Base-by-base conservation (phyloP, 331 rosid genomes). In the Saraca asoca region DNA sequence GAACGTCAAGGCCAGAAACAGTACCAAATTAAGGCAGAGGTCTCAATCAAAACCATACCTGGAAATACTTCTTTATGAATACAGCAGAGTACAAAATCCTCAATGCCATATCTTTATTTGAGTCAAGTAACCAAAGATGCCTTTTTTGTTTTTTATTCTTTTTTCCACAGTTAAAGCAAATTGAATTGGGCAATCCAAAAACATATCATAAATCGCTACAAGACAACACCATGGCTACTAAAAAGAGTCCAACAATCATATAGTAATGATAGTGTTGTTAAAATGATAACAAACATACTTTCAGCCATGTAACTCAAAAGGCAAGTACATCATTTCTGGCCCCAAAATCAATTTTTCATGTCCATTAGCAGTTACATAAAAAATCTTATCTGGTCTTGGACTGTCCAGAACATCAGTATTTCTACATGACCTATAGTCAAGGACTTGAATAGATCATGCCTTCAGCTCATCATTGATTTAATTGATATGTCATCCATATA, bases 51-150 rank as follows among this genome's bases (percentile, higher is more conserved):
- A 70, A 61, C 5, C 56, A 58, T 84, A 84, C 94, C 90, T 84
- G 75, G 80, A 87, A 87, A 72, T 84, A 82, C 10, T 41, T 65
- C 79, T 80, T 82, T 78, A 87, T 80, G 85, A 87, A 87, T 34
- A 69, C 39, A 7, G 83, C 76, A 33, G 88, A 84, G 81, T 80
- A 84, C 59, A 58, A 35, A 57, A 87, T 87, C 80, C 94, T 87
- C 76, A 82, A 62, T 63, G 78, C 56, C 94, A 84, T 87, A 76
- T 84, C 94, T 87, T 70, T 53, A 37, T 61, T 70, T 2, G 20
- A 68, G 88, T 87, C 66, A 84, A 82, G 88, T 49, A 75, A 61
- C 69, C 69, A 73, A 48, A 75, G 48, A 66, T 44, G 54, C 51
- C 2, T 31, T 15, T 58, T 29, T 53, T 35, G 13, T 7, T 14